Evolutionary conservation across 1,284 basidiomycete species (phyloP).

Genomic region (Pterula multifida): DNA sequence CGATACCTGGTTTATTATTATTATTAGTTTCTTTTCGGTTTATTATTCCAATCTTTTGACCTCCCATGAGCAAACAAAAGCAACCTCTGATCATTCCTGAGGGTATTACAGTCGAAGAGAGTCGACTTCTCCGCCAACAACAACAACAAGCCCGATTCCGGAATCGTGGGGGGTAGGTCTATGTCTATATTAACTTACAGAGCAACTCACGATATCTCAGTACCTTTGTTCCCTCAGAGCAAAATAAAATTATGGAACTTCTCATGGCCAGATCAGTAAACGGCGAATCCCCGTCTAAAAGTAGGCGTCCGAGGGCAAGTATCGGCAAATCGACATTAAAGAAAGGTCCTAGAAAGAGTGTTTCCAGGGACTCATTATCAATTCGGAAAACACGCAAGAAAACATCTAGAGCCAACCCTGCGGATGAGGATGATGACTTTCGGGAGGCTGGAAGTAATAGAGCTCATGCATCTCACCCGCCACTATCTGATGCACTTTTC

Average conservation of each 20-base stretch:
- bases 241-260: neutral
- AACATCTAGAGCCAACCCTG: neutral
- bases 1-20: too few species aligned
- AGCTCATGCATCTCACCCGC: neutral
- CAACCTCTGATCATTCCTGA: neutral
- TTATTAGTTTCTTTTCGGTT: too few species aligned
- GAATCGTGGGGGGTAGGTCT: neutral
- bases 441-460: neutral
- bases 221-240: neutral
- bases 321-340: neutral
- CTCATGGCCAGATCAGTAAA: neutral
- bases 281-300: neutral
- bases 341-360: neutral
- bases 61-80: conserved; percentile 1
- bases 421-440: neutral
- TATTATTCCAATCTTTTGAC: too few species aligned
- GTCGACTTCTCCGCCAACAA: neutral
- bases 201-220: neutral
- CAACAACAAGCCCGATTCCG: conserved; percentile 1
- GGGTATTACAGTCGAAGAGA: neutral
- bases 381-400: neutral
- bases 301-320: neutral
- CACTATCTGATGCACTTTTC: neutral
- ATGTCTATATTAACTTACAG: too few species aligned
- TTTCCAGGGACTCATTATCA: neutral